phyloP scores from a whole-genome alignment of 805 yeast genomes.

The Kodamaea hsintzibuensis region DNA sequence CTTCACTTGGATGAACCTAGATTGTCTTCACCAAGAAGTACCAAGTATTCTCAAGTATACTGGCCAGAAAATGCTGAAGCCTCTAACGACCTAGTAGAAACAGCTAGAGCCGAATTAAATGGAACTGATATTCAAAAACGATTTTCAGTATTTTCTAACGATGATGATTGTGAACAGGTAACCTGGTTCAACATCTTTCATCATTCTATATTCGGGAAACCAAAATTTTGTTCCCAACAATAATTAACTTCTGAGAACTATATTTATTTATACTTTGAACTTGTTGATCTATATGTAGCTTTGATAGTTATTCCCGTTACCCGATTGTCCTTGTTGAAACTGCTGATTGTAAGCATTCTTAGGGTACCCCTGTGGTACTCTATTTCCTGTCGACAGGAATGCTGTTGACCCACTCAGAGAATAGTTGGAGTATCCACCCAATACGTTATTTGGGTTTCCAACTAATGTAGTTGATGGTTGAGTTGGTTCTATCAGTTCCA shows the following conservation, averaged over 20 bases:
- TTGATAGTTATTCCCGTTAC: background rate
- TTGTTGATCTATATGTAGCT: constrained; percentile 2
- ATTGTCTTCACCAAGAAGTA: constrained; percentile 18
- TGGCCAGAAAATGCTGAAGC: constrained; percentile 1
- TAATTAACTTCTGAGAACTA: background rate
- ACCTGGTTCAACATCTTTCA: constrained; percentile 56
- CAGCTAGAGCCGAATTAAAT: no score
- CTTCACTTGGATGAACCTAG: constrained; percentile 15
- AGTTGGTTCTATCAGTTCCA: constrained; percentile 38
- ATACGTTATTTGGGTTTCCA: constrained; percentile 38
- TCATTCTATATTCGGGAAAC: constrained; percentile 51
- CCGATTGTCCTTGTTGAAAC: background rate
- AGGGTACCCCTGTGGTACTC: constrained; percentile 15
- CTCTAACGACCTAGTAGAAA: background rate
- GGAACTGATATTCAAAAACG: constrained; percentile 2
- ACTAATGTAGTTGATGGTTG: constrained; percentile 44
- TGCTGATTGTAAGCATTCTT: constrained; percentile 10
- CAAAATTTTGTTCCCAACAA: constrained; percentile 30
- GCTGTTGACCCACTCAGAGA: constrained; percentile 6
- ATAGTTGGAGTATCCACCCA: constrained; percentile 22
- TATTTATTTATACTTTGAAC: background rate
- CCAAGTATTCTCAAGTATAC: constrained; percentile 19
- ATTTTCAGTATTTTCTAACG: constrained; percentile 10
- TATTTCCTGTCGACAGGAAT: constrained; percentile 6
- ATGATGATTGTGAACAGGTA: constrained; percentile 44